Evolutionary conservation across 345 rosid genomes (phyloP).

Genomic region (Eucalyptus fibrosa): DNA sequence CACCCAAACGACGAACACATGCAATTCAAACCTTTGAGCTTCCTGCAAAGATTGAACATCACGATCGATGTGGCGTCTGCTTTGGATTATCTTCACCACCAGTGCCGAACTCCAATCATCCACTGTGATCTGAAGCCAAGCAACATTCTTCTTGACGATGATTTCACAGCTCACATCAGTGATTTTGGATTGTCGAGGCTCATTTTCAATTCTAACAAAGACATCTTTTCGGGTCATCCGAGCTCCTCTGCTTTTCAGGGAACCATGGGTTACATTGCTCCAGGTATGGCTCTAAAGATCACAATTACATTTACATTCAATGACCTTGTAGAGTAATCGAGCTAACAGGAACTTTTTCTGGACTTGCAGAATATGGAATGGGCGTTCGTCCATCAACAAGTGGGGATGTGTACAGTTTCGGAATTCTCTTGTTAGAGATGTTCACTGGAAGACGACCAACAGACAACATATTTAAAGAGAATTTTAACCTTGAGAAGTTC

Average conservation of each 20-base stretch:
- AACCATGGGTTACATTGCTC: background rate
- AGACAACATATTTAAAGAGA: rapidly evolving
- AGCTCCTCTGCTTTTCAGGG: background rate
- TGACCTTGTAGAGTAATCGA: background rate
- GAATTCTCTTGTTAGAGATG: background rate
- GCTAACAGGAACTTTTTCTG: background rate
- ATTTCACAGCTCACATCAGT: background rate
- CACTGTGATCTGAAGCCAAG: constrained; percentile 1
- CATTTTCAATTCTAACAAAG: background rate
- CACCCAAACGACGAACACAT: background rate
- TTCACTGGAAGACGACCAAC: background rate
- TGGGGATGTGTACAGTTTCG: background rate
- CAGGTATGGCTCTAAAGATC: background rate
- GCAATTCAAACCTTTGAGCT: background rate
- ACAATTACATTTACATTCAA: background rate
- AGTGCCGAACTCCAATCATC: background rate
- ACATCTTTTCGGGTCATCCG: background rate
- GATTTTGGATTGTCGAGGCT: background rate
- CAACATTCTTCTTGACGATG: background rate
- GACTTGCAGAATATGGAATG: background rate
- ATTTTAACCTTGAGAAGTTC: background rate
- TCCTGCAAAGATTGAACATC: background rate
- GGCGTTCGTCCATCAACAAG: background rate
- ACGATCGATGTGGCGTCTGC: background rate
- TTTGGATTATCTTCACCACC: background rate